phyloP scores from a whole-genome alignment of 1,139 yeast genomes.

The Sugiyamaella japonica region DNA sequence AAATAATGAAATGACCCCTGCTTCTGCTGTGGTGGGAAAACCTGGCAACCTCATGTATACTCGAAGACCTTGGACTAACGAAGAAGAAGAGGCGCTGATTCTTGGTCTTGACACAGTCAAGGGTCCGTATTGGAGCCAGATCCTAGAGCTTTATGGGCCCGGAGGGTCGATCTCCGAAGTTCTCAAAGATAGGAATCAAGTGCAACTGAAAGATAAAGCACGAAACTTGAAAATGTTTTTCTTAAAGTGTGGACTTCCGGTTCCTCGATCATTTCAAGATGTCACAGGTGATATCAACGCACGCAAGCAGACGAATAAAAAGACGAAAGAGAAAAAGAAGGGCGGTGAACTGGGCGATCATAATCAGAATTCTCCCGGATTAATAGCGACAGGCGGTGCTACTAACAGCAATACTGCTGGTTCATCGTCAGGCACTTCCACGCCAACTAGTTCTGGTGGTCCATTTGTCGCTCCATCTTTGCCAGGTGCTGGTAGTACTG shows the following conservation, averaged over 20 bases:
- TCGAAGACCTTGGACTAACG: constrained; percentile 81
- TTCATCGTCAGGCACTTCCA: constrained; percentile 2
- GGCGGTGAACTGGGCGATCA: constrained; percentile 9
- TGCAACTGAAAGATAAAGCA: constrained; percentile 93
- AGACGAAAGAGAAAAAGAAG: constrained; percentile 12
- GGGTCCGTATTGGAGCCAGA: constrained; percentile 94
- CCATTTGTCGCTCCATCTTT: background rate
- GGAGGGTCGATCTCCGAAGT: constrained; percentile 87
- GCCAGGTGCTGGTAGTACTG: background rate
- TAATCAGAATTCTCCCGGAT: background rate
- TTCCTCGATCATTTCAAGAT: constrained; percentile 73
- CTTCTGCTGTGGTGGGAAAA: constrained; percentile 8
- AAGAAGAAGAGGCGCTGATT: constrained; percentile 82
- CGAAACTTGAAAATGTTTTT: constrained; percentile 90
- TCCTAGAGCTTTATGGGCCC: constrained; percentile 82
- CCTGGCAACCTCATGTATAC: constrained; percentile 30
- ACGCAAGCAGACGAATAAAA: constrained; percentile 8
- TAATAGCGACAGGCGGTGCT: background rate
- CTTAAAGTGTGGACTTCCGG: constrained; percentile 54
- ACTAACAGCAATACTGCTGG: background rate
- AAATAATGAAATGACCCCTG: constrained; percentile 9
- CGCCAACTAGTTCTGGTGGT: background rate
- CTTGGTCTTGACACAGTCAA: constrained; percentile 71
- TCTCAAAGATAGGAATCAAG: constrained; percentile 81
- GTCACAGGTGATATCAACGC: constrained; percentile 83